Conservation (phyloP, 2,329 filamentous ascomycete genomes). For the Fusarium sp. region DNA sequence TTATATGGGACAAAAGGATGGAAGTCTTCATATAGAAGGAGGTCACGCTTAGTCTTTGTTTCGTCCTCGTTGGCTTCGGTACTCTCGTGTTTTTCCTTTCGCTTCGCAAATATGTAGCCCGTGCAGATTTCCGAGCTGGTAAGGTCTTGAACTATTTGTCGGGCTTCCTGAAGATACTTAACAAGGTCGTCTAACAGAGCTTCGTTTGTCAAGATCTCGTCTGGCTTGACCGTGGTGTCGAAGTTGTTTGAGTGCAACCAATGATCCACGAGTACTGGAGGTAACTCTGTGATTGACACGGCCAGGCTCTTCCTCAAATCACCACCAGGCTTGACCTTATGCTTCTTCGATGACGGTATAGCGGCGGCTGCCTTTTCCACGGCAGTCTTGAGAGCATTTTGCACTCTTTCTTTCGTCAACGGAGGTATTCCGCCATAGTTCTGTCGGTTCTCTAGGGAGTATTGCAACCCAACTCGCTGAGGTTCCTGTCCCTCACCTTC, state of each 20-base stretch:
- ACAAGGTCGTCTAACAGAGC: conserved; percentile 75
- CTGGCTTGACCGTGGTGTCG: conserved; percentile 75
- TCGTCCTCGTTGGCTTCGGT: conserved; percentile 53
- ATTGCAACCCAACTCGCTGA: conserved; percentile 80
- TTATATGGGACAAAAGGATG: conserved; percentile 91
- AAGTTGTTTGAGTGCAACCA: conserved; percentile 78
- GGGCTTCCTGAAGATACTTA: conserved; percentile 76
- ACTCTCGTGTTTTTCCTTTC: conserved; percentile 53
- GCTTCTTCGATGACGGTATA: conserved; percentile 68
- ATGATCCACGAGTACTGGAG: conserved; percentile 90
- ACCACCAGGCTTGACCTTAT: conserved; percentile 80
- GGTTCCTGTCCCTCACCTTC: conserved; percentile 88
- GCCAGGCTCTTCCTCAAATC: conserved; percentile 84
- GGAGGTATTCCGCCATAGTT: conserved; percentile 83
- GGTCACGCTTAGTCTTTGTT: conserved; percentile 55
- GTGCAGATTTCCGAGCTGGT: conserved; percentile 74
- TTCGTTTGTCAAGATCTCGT: conserved; percentile 77
- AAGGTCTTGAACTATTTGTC: conserved; percentile 76
- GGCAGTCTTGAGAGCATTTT: conserved; percentile 75
- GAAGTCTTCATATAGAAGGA: conserved; percentile 90
- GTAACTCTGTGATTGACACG: conserved; percentile 87
- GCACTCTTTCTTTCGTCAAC: conserved; percentile 80
- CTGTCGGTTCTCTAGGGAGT: conserved; percentile 84
- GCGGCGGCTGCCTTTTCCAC: conserved; percentile 69
- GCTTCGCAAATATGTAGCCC: conserved; percentile 90